phyloP scores from a whole-genome alignment of 139 green algal genomes.

The Chloropicon primus region DNA sequence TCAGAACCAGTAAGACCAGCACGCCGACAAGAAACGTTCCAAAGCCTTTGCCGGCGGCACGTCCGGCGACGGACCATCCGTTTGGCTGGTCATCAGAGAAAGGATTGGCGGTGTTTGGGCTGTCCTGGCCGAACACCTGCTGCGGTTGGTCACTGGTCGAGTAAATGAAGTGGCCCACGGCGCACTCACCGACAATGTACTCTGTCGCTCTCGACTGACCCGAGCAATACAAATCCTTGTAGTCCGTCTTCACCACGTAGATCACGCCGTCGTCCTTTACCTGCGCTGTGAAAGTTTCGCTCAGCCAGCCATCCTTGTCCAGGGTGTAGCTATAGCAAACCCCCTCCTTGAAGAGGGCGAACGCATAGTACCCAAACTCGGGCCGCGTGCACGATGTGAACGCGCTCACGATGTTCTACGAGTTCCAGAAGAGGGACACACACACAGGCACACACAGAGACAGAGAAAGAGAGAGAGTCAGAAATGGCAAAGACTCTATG shows the following conservation, averaged over 20 bases:
- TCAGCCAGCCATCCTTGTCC: background rate
- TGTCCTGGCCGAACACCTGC: background rate
- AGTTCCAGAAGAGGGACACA: background rate
- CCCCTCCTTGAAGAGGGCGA: background rate
- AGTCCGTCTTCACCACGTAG: background rate
- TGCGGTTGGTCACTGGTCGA: background rate
- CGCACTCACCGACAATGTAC: background rate
- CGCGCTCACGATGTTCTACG: background rate
- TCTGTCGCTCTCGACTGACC: background rate
- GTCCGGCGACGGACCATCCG: background rate
- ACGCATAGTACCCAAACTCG: background rate
- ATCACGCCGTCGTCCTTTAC: background rate
- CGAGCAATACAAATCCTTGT: background rate
- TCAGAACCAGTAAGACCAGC: background rate
- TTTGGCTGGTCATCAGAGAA: background rate
- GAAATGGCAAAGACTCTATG: no score
- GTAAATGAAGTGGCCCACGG: background rate
- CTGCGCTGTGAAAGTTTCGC: background rate
- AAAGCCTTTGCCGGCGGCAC: background rate
- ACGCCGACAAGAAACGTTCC: background rate
- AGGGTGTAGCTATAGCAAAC: background rate
- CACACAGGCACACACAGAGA: background rate
- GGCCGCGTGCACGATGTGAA: background rate
- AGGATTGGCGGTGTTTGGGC: no score
- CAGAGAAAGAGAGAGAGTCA: background rate